A percentile compares a stretch with the other conserved stretches of the same genome.
phyloP scores from a whole-genome alignment of 345 rosid species.

The Clarkia xantiana region DNA sequence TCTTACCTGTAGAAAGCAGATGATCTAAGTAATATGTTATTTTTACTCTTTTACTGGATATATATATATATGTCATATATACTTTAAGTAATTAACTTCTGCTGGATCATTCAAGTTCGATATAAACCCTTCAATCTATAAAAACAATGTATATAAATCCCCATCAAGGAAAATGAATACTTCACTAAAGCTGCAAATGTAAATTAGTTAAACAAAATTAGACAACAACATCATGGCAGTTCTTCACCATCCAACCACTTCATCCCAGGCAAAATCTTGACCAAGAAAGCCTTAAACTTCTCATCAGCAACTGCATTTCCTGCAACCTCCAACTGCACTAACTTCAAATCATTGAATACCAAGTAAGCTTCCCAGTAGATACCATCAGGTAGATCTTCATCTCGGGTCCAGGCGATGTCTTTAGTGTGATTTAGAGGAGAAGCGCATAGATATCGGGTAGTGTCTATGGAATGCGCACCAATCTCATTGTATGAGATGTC shows the following conservation, averaged over 20 bases:
- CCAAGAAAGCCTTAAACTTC: conserved; percentile 40
- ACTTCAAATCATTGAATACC: conserved; percentile 37
- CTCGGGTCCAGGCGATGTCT: conserved; percentile 27
- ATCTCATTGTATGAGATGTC: conserved; percentile 75
- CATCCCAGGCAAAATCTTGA: conserved; percentile 46
- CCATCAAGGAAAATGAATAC: too few species aligned
- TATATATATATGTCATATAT: too few species aligned
- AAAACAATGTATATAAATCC: too few species aligned
- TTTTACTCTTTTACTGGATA: too few species aligned
- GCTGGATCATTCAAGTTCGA: too few species aligned
- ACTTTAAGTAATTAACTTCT: too few species aligned
- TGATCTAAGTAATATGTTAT: too few species aligned
- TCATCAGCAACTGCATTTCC: conserved; percentile 53
- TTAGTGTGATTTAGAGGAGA: conserved; percentile 64
- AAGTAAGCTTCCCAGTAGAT: conserved; percentile 57
- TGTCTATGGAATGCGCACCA: conserved; percentile 75
- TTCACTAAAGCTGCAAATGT: too few species aligned
- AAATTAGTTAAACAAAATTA: too few species aligned
- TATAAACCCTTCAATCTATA: too few species aligned
- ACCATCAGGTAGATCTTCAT: conserved; percentile 15
- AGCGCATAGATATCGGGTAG: conserved; percentile 49
- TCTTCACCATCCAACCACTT: conserved; percentile 46
- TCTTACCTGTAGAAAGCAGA: too few species aligned
- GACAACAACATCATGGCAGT: conserved; percentile 4
- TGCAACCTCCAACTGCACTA: conserved; percentile 47